Conservation (phyloP, 2,329 filamentous ascomycete genomes). For the Pestalotiopsis sp. region DNA sequence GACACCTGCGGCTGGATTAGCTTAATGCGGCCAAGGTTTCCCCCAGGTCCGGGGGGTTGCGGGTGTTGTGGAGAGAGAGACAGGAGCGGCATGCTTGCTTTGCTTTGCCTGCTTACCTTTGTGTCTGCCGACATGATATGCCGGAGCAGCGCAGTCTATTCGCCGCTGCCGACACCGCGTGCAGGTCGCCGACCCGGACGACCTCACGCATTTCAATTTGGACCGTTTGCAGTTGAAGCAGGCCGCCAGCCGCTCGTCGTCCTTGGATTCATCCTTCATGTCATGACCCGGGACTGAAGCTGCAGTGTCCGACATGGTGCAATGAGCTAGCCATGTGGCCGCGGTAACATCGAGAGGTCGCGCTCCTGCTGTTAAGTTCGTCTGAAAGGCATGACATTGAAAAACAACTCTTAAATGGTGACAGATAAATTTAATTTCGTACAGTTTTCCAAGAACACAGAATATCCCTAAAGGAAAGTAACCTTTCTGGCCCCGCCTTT, state of each 20-base stretch:
- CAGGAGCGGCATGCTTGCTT: background rate
- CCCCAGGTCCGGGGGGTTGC: background rate
- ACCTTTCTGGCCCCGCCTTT: background rate
- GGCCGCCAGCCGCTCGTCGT: slow-evolving; percentile 15
- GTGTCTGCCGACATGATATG: slow-evolving; percentile 73
- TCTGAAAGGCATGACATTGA: background rate
- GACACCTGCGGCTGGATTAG: slow-evolving; percentile 44
- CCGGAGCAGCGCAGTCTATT: slow-evolving; percentile 67
- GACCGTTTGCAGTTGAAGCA: slow-evolving; percentile 37
- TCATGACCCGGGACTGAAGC: slow-evolving; percentile 15
- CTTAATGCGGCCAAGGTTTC: background rate
- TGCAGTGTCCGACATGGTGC: slow-evolving; percentile 15
- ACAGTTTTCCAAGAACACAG: background rate
- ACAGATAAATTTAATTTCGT: background rate
- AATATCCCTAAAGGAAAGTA: background rate
- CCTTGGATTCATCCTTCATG: slow-evolving; percentile 14
- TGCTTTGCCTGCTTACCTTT: slow-evolving; percentile 47
- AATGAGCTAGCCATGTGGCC: slow-evolving; percentile 7
- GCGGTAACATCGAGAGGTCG: background rate
- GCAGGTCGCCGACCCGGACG: slow-evolving; percentile 29
- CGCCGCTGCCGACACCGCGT: slow-evolving; percentile 33
- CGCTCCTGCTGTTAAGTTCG: background rate
- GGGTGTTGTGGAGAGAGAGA: background rate
- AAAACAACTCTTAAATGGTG: background rate
- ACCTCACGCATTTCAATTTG: slow-evolving; percentile 36